A percentile compares a stretch with the other conserved stretches of the same genome.
Evolutionary conservation across 306 rosid genomes (phyloP).

Genomic region (Cucurbita argyrosperma): DNA sequence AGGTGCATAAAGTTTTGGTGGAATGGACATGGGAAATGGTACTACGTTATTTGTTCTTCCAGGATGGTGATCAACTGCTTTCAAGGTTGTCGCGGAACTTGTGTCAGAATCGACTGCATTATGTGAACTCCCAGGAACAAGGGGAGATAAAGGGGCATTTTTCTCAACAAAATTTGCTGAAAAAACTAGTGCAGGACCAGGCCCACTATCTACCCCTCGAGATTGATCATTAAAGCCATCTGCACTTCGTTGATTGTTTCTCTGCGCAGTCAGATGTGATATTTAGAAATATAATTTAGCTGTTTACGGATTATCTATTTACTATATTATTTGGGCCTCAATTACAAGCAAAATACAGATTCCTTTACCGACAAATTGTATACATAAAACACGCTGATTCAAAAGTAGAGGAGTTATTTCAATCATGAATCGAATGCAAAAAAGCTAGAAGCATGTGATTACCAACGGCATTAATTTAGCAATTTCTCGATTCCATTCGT

Average conservation of each 20-base stretch:
- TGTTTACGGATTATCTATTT: background rate
- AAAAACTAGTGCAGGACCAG: conserved; percentile 47
- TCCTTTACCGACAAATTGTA: background rate
- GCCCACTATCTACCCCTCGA: conserved; percentile 28
- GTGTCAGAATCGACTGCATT: conserved; percentile 41
- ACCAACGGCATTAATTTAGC: conserved; percentile 67
- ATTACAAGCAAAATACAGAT: background rate
- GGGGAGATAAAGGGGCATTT: conserved; percentile 28
- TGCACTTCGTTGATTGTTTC: conserved; percentile 40
- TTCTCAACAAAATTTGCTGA: conserved; percentile 49
- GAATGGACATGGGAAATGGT: conserved; percentile 39
- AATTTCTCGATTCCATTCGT: conserved; percentile 63
- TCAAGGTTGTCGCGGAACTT: conserved; percentile 39
- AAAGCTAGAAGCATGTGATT: conserved; percentile 12
- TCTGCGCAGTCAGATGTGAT: conserved; percentile 25
- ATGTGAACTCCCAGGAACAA: conserved; percentile 33
- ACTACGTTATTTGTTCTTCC: conserved; percentile 34
- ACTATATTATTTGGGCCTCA: background rate
- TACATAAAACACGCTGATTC: background rate
- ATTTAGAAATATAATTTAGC: background rate
- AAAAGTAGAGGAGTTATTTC: background rate
- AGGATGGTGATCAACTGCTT: conserved; percentile 36
- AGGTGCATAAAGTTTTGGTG: conserved; percentile 40
- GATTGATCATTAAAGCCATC: conserved; percentile 50
- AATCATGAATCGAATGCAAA: conserved; percentile 7